Evolutionary conservation across 495 filamentous ascomycete genomes (phyloP).

Genomic region (Podospora tetraspora): DNA sequence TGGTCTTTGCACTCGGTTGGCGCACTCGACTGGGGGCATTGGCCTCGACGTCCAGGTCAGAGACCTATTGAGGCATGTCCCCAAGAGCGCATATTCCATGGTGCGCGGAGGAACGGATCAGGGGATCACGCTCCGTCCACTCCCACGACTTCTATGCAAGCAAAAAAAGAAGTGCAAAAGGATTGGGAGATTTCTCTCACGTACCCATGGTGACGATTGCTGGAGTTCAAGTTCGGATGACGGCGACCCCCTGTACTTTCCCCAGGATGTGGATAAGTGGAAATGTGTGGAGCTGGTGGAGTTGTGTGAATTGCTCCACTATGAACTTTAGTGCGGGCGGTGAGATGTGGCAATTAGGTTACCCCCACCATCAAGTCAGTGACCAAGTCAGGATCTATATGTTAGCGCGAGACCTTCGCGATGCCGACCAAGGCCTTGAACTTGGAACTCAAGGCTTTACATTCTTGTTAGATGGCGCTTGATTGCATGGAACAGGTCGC

Average conservation of each 20-base stretch:
- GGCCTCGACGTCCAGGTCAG: background rate
- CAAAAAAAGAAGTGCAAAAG: background rate
- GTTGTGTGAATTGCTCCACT: background rate
- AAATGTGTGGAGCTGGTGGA: background rate
- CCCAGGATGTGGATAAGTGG: background rate
- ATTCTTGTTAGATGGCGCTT: too few relatives aligned
- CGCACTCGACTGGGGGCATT: slow-evolving; percentile 3
- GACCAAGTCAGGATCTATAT: too few relatives aligned
- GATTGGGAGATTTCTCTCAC: slow-evolving; percentile 9
- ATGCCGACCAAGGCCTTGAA: too few relatives aligned
- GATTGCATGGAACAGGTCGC: too few relatives aligned
- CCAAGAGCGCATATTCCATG: background rate
- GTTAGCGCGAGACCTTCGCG: too few relatives aligned
- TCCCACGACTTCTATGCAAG: slow-evolving; percentile 3
- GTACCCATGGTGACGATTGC: slow-evolving; percentile 10
- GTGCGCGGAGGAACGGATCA: background rate
- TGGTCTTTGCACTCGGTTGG: slow-evolving; percentile 10
- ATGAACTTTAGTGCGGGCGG: background rate
- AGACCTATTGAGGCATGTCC: background rate
- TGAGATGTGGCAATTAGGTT: background rate
- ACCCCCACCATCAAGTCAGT: too few relatives aligned
- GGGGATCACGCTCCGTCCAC: background rate
- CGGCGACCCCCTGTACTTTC: background rate
- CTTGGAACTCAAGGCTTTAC: too few relatives aligned
- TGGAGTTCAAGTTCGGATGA: background rate